Conservation (phyloP, 2,329 filamentous ascomycete genomes). For the Ophiocordyceps unilateralis region DNA sequence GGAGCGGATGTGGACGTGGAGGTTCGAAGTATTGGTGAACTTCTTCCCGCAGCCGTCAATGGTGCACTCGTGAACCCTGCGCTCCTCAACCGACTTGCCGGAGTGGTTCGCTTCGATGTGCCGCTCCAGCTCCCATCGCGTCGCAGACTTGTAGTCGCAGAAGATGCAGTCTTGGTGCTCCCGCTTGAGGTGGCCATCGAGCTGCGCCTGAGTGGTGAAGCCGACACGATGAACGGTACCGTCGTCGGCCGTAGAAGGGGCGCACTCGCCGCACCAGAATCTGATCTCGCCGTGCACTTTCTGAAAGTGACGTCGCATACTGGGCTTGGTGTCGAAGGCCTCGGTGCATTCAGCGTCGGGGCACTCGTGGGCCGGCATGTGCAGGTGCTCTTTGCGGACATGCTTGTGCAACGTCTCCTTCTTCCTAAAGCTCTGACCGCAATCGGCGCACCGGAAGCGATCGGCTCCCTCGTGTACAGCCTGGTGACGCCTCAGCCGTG, state of each 20-base stretch:
- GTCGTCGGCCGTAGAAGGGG: conserved; percentile 19
- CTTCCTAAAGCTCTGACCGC: conserved; percentile 69
- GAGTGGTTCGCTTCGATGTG: conserved; percentile 70
- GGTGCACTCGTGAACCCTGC: conserved; percentile 50
- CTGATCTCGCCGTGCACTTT: conserved; percentile 51
- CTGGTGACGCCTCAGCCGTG: conserved; percentile 58
- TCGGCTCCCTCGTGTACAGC: conserved; percentile 61
- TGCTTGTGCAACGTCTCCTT: conserved; percentile 74
- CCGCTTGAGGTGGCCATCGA: conserved; percentile 56
- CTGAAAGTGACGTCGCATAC: conserved; percentile 54
- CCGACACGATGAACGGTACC: conserved; percentile 26
- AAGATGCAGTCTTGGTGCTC: conserved; percentile 62
- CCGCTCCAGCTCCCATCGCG: conserved; percentile 49
- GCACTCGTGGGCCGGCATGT: conserved; percentile 56
- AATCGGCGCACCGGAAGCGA: conserved; percentile 58
- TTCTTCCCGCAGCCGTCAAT: conserved; percentile 51
- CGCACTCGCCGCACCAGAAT: conserved; percentile 66
- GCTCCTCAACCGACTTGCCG: conserved; percentile 39
- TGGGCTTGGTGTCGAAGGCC: conserved; percentile 56
- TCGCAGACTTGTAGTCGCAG: conserved; percentile 52
- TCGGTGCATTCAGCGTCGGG: conserved; percentile 40
- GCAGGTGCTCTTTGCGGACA: conserved; percentile 57
- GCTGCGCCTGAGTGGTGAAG: conserved; percentile 55
- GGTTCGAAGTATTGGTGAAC: conserved; percentile 73
- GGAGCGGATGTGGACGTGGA: conserved; percentile 61